phyloP scores from a whole-genome alignment of 2,329 filamentous ascomycete genomes.

The Penicillium sp. region DNA sequence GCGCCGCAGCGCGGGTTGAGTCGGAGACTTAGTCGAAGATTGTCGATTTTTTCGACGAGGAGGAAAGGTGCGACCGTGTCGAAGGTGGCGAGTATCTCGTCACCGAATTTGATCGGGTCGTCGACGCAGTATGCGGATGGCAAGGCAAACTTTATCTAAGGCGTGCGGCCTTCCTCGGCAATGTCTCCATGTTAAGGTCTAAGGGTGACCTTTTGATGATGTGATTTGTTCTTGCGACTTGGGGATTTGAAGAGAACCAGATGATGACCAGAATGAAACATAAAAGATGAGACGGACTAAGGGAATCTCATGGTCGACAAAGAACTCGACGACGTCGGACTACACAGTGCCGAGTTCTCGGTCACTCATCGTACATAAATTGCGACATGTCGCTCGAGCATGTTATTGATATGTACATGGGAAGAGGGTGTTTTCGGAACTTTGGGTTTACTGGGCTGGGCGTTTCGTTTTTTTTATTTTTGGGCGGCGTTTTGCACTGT shows the following conservation, averaged over 20 bases:
- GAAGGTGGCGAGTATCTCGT: constrained; percentile 30
- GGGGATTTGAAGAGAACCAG: too few relatives aligned
- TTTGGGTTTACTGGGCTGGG: background rate
- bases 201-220: background rate
- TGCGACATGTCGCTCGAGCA: background rate
- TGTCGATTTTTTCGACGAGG: constrained; percentile 28
- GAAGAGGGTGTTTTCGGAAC: constrained; percentile 1
- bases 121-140: constrained; percentile 28
- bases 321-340: background rate
- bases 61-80: constrained; percentile 12
- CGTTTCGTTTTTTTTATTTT: constrained; percentile 3
- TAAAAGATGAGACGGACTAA: background rate
- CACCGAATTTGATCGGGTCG: constrained; percentile 37
- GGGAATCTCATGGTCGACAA: background rate
- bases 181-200: background rate
- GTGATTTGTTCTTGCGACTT: background rate
- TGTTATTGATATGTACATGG: background rate
- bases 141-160: constrained; percentile 18
- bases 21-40: constrained; percentile 26
- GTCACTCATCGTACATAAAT: background rate
- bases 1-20: constrained; percentile 25
- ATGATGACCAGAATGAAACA: background rate
- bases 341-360: constrained; percentile 10
- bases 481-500: constrained; percentile 1
- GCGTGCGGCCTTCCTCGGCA: background rate